Conservation (phyloP, 805 yeast genomes). For the Ogataea naganishii region DNA sequence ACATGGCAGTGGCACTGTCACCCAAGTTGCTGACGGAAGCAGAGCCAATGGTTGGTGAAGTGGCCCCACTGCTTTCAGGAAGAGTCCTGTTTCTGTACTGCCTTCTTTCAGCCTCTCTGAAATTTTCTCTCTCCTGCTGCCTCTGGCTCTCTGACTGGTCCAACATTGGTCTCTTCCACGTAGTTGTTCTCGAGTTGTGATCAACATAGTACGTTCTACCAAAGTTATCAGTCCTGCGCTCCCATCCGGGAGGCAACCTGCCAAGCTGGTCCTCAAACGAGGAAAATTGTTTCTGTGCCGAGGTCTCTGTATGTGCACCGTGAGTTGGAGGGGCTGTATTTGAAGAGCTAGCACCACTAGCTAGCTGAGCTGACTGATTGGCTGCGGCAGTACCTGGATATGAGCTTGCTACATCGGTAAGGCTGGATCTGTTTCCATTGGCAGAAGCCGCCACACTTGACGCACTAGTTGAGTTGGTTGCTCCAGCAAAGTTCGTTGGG, state of each 20-base stretch:
- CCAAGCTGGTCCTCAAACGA: constrained; percentile 98
- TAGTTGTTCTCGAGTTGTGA: constrained; percentile 94
- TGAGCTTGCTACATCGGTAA: too few relatives aligned
- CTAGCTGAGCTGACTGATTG: too few relatives aligned
- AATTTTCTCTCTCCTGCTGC: constrained; percentile 48
- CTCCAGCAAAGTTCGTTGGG: constrained; percentile 15
- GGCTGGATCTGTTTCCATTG: too few relatives aligned
- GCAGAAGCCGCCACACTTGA: not conserved
- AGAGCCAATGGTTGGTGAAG: constrained; percentile 22
- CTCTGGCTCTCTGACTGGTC: constrained; percentile 71
- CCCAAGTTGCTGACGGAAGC: constrained; percentile 22
- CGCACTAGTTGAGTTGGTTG: constrained; percentile 12
- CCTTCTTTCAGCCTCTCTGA: constrained; percentile 81
- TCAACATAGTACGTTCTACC: constrained; percentile 98
- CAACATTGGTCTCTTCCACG: constrained; percentile 95
- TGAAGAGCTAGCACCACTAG: too few relatives aligned
- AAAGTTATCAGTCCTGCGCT: constrained; percentile 92
- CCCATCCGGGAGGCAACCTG: constrained; percentile 98
- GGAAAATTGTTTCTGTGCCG: constrained; percentile 57
- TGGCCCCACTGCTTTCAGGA: constrained; percentile 61
- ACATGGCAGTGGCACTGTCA: constrained; percentile 31
- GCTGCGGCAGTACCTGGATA: too few relatives aligned
- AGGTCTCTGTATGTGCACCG: constrained; percentile 3
- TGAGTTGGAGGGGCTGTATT: constrained; percentile 3
- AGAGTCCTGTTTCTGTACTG: constrained; percentile 86